These are phyloP conservation scores for Aspergillus aculeatinus DNA, from an alignment of 2,329 filamentous ascomycete genomes.

Conservation along the genomic window DNA sequence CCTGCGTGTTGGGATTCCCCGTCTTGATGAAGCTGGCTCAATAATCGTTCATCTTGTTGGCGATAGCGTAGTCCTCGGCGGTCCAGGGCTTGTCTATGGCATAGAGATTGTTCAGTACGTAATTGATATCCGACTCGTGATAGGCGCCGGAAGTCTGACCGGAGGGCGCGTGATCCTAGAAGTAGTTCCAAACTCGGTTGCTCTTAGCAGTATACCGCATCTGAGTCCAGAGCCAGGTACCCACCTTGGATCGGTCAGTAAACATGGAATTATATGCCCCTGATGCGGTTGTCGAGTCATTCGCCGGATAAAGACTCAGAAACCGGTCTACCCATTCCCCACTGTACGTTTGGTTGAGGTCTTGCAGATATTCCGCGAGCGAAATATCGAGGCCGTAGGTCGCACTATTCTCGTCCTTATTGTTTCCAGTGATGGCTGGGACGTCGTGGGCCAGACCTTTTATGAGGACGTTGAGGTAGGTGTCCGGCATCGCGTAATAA, in stretches of 20 bases:
- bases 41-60: slow-evolving; percentile 28
- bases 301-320: slow-evolving; percentile 8
- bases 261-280: slow-evolving; percentile 22
- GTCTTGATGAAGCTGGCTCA: slow-evolving; percentile 33
- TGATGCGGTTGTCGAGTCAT: slow-evolving; percentile 12
- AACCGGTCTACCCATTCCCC: background rate
- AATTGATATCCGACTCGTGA: slow-evolving; percentile 32
- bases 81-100: slow-evolving; percentile 21
- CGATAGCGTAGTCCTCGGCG: slow-evolving; percentile 24
- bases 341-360: slow-evolving; percentile 9
- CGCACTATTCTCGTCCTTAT: slow-evolving; percentile 29
- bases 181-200: slow-evolving; percentile 28
- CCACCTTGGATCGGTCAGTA: slow-evolving; percentile 27
- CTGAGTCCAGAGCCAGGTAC: slow-evolving; percentile 24
- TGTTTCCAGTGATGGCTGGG: slow-evolving; percentile 33
- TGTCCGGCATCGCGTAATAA: slow-evolving; percentile 26
- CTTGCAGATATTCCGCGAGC: slow-evolving; percentile 20
- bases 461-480: slow-evolving; percentile 25
- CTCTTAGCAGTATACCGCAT: slow-evolving; percentile 20
- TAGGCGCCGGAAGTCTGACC: slow-evolving; percentile 24
- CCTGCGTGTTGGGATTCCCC: slow-evolving; percentile 29
- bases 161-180: slow-evolving; percentile 30
- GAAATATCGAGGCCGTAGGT: slow-evolving; percentile 23
- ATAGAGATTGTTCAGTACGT: slow-evolving; percentile 32
- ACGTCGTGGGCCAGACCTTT: slow-evolving; percentile 28